Evolutionary conservation across 805 yeast genomes (phyloP), one percentile per base, ranked within the genome.

Genomic region (Candida golubevii): DNA sequence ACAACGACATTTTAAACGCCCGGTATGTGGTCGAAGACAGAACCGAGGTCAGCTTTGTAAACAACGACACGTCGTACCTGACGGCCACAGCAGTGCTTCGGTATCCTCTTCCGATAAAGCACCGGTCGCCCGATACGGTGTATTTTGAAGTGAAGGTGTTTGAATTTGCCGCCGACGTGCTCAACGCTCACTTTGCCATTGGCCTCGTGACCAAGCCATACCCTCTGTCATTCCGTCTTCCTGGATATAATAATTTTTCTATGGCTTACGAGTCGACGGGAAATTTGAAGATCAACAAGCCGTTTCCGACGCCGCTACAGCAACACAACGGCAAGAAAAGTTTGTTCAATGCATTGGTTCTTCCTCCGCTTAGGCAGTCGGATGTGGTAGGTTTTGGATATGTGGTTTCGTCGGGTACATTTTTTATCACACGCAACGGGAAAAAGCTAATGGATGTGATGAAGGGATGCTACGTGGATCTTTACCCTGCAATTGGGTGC

Each of bases 231-330:
- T 86, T 84, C 61, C 71, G 87, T 51, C 68, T 83, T 11, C 95
- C 95, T 0, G 95, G 95, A 1, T 76, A 80, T 60, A 74, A 79
- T 47, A 77, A 77, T 39, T 83, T 82, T 56, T 82, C 89, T 0
- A 71, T 86, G 39, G 85, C 85, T 3, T 80, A 85, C 57, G 91
- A 85, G 59, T 77, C 86, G 2, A 78, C 80, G 5, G 95, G 95
- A 1, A 77, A 81, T 47, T 65, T 84, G 44, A 72, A 87, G 49
- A 75, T 85, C 39, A 83, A 80, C 56, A 77, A 77, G 54, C 87
- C 88, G 18, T 78, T 82, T 38, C 71, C 75, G 1, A 67, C 75
- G 1, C 74, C 75, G 2, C 55, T 63, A 26, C 75, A 71, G 46
- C 75, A 71, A 47, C 74, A 71, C 51, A 52, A 50, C 30, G 71